phyloP scores from a whole-genome alignment of 371 early-diverging fungal species.

The Basidiobolus meristosporus region DNA sequence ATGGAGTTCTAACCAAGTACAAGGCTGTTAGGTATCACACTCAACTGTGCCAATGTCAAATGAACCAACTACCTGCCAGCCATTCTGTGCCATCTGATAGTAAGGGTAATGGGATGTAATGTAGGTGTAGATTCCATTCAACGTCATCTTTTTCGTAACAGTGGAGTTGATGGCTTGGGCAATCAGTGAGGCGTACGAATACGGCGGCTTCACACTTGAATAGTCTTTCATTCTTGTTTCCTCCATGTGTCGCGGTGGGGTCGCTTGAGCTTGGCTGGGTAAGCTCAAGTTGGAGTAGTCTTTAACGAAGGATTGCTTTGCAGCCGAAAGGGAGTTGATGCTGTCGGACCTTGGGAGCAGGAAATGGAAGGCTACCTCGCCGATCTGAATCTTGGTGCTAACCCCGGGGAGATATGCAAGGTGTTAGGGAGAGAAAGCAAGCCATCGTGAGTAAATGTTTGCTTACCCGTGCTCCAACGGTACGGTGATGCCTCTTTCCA shows the following conservation, averaged over 20 bases:
- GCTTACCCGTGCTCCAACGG: conserved; percentile 42
- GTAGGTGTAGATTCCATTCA: conserved; percentile 75
- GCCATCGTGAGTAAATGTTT: too few relatives aligned
- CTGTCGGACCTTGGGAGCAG: conserved; percentile 47
- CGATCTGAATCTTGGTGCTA: conserved; percentile 60
- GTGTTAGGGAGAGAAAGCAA: conserved; percentile 1
- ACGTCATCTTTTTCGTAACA: conserved; percentile 42
- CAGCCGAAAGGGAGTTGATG: too few relatives aligned
- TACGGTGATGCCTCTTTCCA: conserved; percentile 42
- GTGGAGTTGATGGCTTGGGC: conserved; percentile 71
- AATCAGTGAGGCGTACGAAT: conserved; percentile 73
- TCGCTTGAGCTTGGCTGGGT: too few relatives aligned
- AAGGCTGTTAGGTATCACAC: too few relatives aligned
- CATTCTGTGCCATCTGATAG: conserved; percentile 57
- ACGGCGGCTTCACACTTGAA: conserved; percentile 58
- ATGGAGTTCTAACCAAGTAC: conserved; percentile 95
- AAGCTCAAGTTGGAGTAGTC: too few relatives aligned
- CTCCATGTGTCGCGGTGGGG: too few relatives aligned
- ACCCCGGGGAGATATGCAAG: too few relatives aligned
- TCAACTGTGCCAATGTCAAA: too few relatives aligned
- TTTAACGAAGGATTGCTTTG: too few relatives aligned
- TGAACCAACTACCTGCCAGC: conserved; percentile 85
- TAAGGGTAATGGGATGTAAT: conserved; percentile 65
- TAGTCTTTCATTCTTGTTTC: too few relatives aligned
- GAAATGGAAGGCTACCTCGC: conserved; percentile 60